Percentiles rank a stretch among this genome's conserved stretches.
phyloP scores from a whole-genome alignment of 169 alveolate genomes.

The Hepatocystis sp. region DNA sequence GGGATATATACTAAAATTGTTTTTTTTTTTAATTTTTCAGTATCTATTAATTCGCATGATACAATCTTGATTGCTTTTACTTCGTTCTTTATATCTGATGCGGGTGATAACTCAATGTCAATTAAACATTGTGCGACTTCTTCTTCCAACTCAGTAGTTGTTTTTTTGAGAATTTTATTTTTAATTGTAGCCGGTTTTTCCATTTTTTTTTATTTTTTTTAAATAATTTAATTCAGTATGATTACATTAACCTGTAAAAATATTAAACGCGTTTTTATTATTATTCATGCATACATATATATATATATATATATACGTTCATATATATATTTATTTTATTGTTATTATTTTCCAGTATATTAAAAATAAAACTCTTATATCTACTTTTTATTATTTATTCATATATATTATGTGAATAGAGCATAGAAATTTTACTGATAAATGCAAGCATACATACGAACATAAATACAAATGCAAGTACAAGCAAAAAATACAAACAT shows the following conservation, averaged over 20 bases:
- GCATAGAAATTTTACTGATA: too few species aligned
- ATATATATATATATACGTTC: too few species aligned
- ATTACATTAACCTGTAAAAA: conserved; percentile 34
- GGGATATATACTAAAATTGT: conserved; percentile 92
- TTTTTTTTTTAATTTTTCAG: conserved; percentile 88
- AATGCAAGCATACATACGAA: too few species aligned
- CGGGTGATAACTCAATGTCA: conserved; percentile 88
- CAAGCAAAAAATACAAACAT: too few species aligned
- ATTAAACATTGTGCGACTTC: conserved; percentile 90
- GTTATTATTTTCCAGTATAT: too few species aligned
- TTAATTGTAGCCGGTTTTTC: conserved; percentile 42
- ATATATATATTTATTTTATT: too few species aligned
- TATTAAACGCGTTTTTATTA: conserved; percentile 12
- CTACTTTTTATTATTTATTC: too few species aligned
- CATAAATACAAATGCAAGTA: too few species aligned
- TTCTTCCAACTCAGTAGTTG: conserved; percentile 85
- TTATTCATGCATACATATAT: too few species aligned
- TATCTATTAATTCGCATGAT: conserved; percentile 88
- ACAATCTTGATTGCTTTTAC: conserved; percentile 87
- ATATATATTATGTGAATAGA: too few species aligned
- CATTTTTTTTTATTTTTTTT: conserved; percentile 43
- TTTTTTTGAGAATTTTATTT: conserved; percentile 47
- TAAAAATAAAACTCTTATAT: too few species aligned
- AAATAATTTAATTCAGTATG: neutral
- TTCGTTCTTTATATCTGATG: conserved; percentile 89